phyloP scores from a whole-genome alignment of 805 yeast species.

The Suhomyces faveliae region DNA sequence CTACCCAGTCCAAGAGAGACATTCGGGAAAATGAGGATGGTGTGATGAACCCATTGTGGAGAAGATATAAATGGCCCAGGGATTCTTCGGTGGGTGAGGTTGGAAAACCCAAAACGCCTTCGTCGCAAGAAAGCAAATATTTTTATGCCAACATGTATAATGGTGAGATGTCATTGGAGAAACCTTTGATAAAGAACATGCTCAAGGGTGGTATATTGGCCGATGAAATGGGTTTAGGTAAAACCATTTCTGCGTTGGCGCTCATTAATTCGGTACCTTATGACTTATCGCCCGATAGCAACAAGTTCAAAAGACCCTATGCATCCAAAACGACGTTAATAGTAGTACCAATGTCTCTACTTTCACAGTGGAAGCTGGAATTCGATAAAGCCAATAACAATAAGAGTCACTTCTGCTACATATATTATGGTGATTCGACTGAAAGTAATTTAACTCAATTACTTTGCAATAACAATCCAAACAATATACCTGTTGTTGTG shows the following conservation, averaged over 20 bases:
- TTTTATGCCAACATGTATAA: conserved; percentile 79
- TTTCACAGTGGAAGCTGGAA: conserved; percentile 91
- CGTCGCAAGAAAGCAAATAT: conserved; percentile 13
- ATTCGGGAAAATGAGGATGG: conserved; percentile 42
- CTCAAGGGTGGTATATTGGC: conserved; percentile 86
- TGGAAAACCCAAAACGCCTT: conserved; percentile 1
- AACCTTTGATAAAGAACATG: conserved; percentile 60
- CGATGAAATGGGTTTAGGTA: conserved; percentile 97
- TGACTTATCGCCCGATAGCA: conserved; percentile 33
- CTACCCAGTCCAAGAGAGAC: conserved; percentile 26
- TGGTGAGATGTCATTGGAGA: conserved; percentile 70
- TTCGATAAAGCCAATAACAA: conserved; percentile 57
- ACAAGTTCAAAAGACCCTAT: conserved; percentile 35
- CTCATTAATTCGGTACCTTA: conserved; percentile 63
- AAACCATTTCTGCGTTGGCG: conserved; percentile 81
- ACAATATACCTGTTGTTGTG: conserved; percentile 54
- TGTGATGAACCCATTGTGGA: conserved; percentile 83
- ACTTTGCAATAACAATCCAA: conserved; percentile 39
- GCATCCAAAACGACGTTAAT: conserved; percentile 74
- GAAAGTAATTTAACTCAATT: conserved; percentile 48
- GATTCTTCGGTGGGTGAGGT: conserved; percentile 34
- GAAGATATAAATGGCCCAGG: conserved; percentile 70
- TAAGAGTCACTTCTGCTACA: conserved; percentile 44
- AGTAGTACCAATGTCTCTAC: conserved; percentile 84
- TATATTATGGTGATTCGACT: conserved; percentile 74